Evolutionary conservation across 768 basidiomycete genomes (phyloP).

Genomic region (Podaxis sp.): DNA sequence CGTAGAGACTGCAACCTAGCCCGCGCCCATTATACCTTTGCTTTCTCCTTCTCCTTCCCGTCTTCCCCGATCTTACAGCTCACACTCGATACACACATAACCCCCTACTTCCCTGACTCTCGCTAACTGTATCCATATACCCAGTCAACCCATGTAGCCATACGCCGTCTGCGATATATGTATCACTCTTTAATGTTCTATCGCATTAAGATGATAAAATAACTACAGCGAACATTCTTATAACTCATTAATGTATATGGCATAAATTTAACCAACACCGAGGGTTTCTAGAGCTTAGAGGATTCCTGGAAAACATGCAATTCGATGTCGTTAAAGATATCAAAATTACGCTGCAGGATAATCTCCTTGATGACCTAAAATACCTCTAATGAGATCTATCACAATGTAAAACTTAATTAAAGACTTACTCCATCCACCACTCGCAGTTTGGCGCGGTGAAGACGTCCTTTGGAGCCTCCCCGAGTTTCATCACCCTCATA

Average conservation of each 20-base stretch:
- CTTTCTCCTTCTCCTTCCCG: not conserved
- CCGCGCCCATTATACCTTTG: not conserved
- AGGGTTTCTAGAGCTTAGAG: slow-evolving; percentile 27
- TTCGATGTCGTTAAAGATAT: slow-evolving; percentile 58
- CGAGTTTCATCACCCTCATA: slow-evolving; percentile 73
- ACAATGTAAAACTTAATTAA: not conserved
- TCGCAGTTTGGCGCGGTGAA: slow-evolving; percentile 56
- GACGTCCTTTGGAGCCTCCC: slow-evolving; percentile 55
- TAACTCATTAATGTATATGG: not conserved
- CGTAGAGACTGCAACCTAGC: slow-evolving; percentile 22
- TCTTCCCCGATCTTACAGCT: not conserved
- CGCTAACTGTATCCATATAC: slow-evolving; percentile 6
- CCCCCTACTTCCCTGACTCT: not conserved
- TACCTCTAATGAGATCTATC: not conserved
- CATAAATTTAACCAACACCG: not conserved
- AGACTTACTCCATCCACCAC: slow-evolving; percentile 49
- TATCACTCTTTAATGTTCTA: not conserved
- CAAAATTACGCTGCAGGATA: slow-evolving; percentile 58
- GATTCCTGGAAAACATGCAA: slow-evolving; percentile 24
- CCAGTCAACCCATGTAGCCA: not conserved
- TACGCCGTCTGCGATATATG: not conserved
- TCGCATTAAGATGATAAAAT: not conserved
- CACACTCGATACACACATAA: not conserved
- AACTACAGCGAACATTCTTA: too few relatives aligned
- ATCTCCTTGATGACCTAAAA: slow-evolving; percentile 50